Conservation (phyloP, 805 yeast genomes). For the Saturnispora kantuleensis region DNA sequence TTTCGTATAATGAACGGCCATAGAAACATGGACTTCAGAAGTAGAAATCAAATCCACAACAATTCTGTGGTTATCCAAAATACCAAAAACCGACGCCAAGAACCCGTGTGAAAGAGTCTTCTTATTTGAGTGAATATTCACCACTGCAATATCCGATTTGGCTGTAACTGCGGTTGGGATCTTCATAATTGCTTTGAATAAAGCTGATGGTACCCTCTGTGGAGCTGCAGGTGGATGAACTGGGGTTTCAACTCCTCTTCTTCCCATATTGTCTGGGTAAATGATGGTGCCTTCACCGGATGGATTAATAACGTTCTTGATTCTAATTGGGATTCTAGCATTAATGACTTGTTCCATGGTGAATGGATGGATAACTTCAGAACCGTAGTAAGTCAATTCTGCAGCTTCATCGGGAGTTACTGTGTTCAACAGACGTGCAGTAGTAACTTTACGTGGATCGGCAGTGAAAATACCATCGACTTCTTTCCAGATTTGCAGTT, state of each 20-base stretch:
- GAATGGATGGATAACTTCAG: conserved; percentile 97
- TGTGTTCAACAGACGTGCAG: conserved; percentile 71
- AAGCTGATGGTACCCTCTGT: conserved; percentile 33
- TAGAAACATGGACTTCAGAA: conserved; percentile 95
- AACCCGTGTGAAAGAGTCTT: conserved; percentile 92
- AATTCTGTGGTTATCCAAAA: conserved; percentile 70
- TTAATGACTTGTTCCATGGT: conserved; percentile 98
- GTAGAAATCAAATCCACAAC: conserved; percentile 96
- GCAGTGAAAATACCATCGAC: conserved; percentile 99
- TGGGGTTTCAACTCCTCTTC: conserved; percentile 83
- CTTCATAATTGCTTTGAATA: conserved; percentile 36
- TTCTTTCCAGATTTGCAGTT: conserved; percentile 96
- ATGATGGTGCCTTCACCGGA: conserved; percentile 88
- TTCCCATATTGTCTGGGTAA: conserved; percentile 81
- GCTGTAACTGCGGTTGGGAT: conserved; percentile 95
- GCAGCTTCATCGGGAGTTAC: conserved; percentile 99
- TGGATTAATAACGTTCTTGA: conserved; percentile 93
- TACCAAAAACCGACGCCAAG: conserved; percentile 80
- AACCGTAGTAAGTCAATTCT: conserved; percentile 93
- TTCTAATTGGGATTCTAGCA: conserved; percentile 93
- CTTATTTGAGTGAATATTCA: conserved; percentile 89
- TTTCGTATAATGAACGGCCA: conserved; percentile 85
- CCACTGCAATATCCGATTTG: conserved; percentile 81
- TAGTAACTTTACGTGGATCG: conserved; percentile 90
- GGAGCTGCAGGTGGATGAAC: conserved; percentile 88